Base-by-base conservation (phyloP, 1,284 basidiomycete species). In the Marasmius sp. region DNA sequence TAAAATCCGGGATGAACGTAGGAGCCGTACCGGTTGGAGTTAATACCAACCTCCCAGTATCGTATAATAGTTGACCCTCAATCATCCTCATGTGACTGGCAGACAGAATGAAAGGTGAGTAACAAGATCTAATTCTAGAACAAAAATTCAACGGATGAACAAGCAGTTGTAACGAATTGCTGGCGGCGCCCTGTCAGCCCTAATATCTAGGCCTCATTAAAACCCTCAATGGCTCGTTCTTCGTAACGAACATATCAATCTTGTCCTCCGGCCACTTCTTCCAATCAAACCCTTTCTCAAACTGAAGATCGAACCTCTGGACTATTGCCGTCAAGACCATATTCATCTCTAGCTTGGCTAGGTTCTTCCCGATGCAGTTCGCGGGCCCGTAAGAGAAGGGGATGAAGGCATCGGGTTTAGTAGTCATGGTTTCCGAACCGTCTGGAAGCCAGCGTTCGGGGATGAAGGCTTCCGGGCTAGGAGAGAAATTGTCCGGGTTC, bases 301-400 rank as follows among this genome's bases (percentile, higher is more conserved):
- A 68, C 36, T 51, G n/a, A 48, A 72, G 54, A 39, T 68, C 63
- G 57, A 71, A 72, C 48, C 54, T 61, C 57, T 66, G 66, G 6
- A 74, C 36, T 11, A 74, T 57, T 39, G 64, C 58, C 53, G 65
- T 68, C 12, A 61, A 53, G 12, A 72, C 68, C 59, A 68, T 64
- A 49, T 69, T 62, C 63, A 74, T 63, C 62, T 74, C 72, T 47
- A 66, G 67, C 62, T 66, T 62, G 9, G 74, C 74, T 0, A 75
- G 64, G 16, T 61, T 43, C 52, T 71, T 72, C 4, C 74, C 72
- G 16, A 73, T 69, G 51, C 74, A 75, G 57, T 71, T 70, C 2
- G 67, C 65, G 0, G 72, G 71, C 0, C 73, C 74, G 48, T 61
- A 66, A 3, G 71, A 75, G 64, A 75, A 75, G 0, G 74, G 74